A percentile compares a stretch with the other conserved stretches of the same genome.
phyloP scores from a whole-genome alignment of 2,329 filamentous ascomycete genomes.

The Magnaporthiopsis incrustans region DNA sequence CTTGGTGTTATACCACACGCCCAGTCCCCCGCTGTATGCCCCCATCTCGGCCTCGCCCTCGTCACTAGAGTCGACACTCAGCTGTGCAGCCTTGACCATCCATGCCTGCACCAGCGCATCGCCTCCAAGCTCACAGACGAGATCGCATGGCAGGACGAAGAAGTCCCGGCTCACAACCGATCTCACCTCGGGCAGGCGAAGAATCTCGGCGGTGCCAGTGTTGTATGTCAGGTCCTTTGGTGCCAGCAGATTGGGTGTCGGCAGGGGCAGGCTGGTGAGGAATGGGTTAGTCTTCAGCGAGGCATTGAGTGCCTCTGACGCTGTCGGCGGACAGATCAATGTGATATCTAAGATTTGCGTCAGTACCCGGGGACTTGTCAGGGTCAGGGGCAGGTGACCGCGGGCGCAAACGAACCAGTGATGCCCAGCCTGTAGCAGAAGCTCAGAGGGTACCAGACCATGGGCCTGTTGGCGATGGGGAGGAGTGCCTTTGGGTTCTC shows the following conservation, averaged over 20 bases:
- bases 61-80: background rate
- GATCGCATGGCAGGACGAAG: slow-evolving; percentile 82
- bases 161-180: slow-evolving; percentile 78
- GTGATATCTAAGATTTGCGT: slow-evolving; percentile 43
- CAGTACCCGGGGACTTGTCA: background rate
- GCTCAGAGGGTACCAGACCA: slow-evolving; percentile 85
- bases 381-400: background rate
- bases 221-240: slow-evolving; percentile 71
- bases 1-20: slow-evolving; percentile 88
- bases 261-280: slow-evolving; percentile 63
- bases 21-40: slow-evolving; percentile 64
- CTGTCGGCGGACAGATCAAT: slow-evolving; percentile 56
- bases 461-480: slow-evolving; percentile 75
- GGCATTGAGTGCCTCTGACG: slow-evolving; percentile 56
- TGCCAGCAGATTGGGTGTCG: slow-evolving; percentile 67
- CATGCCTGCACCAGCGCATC: slow-evolving; percentile 80
- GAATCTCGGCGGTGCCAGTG: slow-evolving; percentile 81
- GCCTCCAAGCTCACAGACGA: slow-evolving; percentile 83
- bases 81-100: slow-evolving; percentile 67
- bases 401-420: slow-evolving; percentile 46
- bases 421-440: slow-evolving; percentile 78
- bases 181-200: slow-evolving; percentile 76
- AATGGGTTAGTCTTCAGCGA: slow-evolving; percentile 72
- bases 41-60: background rate
- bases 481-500: slow-evolving; percentile 76